A percentile compares a stretch with the other conserved stretches of the same genome.
Conservation (phyloP, 192 early-diverging fungal species). For the Coemansia sp. region DNA sequence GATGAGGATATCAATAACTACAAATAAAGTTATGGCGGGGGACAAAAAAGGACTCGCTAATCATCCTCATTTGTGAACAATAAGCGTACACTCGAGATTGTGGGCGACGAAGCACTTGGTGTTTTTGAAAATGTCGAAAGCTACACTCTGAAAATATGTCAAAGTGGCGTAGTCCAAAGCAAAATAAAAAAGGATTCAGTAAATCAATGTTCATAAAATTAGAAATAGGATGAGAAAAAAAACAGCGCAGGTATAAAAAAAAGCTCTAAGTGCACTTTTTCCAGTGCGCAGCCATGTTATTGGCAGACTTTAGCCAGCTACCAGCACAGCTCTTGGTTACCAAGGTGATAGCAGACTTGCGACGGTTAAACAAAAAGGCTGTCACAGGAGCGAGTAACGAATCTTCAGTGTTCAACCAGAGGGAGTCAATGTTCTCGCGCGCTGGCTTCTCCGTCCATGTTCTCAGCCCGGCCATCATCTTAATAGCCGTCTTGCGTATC, state of each 20-base stretch:
- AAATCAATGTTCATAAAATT: not conserved
- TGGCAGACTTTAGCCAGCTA: constrained; percentile 46
- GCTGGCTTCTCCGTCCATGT: constrained; percentile 23
- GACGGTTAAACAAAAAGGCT: constrained; percentile 15
- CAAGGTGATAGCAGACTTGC: constrained; percentile 22
- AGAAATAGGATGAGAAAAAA: not conserved
- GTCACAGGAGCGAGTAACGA: constrained; percentile 6
- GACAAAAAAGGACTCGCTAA: not conserved
- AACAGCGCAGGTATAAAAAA: not conserved
- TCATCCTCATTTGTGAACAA: not conserved
- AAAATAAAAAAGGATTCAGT: no score
- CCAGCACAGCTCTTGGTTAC: constrained; percentile 31
- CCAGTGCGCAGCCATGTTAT: constrained; percentile 39
- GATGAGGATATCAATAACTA: no score
- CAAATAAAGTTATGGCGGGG: not conserved
- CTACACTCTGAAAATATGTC: no score
- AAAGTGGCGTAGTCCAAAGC: no score
- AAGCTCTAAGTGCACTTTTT: constrained; percentile 24
- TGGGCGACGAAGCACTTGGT: not conserved
- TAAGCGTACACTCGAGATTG: not conserved
- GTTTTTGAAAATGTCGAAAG: not conserved
- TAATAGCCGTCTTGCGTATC: constrained; percentile 36
- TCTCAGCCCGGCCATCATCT: constrained; percentile 21
- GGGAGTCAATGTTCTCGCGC: constrained; percentile 23
- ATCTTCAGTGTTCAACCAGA: constrained; percentile 22